phyloP scores from a whole-genome alignment of 164 flowering plant genomes.

The Tetrastigma voinierianum region DNA sequence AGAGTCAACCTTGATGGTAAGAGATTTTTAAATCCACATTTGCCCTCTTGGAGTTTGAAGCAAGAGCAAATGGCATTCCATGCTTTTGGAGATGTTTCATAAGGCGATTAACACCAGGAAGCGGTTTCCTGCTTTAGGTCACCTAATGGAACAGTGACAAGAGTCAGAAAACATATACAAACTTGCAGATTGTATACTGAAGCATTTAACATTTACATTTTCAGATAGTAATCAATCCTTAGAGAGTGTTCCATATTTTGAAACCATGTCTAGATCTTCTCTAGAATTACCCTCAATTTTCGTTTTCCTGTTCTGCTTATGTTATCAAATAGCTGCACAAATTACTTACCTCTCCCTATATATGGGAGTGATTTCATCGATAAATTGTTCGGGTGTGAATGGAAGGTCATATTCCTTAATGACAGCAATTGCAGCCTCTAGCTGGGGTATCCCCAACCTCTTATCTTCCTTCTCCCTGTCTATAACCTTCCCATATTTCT shows the following conservation, averaged over 20 bases:
- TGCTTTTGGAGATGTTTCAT: slow-evolving; percentile 55
- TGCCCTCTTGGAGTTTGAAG: slow-evolving; percentile 52
- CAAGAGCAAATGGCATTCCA: slow-evolving; percentile 64
- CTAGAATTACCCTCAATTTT: too few species aligned
- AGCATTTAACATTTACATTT: too few species aligned
- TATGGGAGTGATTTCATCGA: slow-evolving; percentile 46
- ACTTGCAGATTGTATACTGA: background rate
- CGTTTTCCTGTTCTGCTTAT: too few species aligned
- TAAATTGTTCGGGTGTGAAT: slow-evolving; percentile 47
- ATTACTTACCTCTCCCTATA: slow-evolving; percentile 37
- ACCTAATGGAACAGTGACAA: slow-evolving; percentile 28
- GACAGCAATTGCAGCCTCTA: slow-evolving; percentile 40
- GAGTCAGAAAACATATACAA: background rate
- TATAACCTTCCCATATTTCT: slow-evolving; percentile 51
- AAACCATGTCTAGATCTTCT: too few species aligned
- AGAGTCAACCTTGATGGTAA: slow-evolving; percentile 37
- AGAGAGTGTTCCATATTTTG: too few species aligned
- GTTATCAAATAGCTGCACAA: too few species aligned
- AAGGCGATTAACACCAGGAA: slow-evolving; percentile 71
- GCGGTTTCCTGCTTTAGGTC: slow-evolving; percentile 47
- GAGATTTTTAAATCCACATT: slow-evolving; percentile 49
- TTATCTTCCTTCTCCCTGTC: slow-evolving; percentile 46
- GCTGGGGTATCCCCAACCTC: slow-evolving; percentile 52
- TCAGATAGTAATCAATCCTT: too few species aligned
- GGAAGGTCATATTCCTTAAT: slow-evolving; percentile 64